phyloP scores from a whole-genome alignment of 768 basidiomycete genomes.

The Gloeopeniophorella convolvens region DNA sequence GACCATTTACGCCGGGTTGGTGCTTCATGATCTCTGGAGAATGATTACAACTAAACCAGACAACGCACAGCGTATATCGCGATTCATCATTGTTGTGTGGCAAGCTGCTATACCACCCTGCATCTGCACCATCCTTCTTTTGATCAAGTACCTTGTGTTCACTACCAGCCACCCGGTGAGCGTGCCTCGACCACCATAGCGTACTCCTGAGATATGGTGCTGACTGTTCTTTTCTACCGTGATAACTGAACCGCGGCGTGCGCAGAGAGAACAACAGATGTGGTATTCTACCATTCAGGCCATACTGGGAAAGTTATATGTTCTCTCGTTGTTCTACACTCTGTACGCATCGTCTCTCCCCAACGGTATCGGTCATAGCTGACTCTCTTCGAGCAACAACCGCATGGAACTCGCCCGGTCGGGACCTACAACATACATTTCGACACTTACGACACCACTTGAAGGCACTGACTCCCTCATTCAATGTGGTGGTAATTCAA shows the following conservation, averaged over 20 bases:
- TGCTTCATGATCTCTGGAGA: background rate
- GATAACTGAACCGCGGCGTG: background rate
- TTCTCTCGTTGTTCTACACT: slow-evolving; percentile 8
- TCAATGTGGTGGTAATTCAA: no score
- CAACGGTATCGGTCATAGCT: no score
- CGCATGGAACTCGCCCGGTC: no score
- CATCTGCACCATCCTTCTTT: background rate
- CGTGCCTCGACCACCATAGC: background rate
- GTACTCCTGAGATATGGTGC: no score
- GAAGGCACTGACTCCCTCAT: no score
- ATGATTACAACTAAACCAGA: no score
- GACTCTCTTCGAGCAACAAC: no score
- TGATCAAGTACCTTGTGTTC: slow-evolving; percentile 10
- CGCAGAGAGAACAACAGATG: background rate
- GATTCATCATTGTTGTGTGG: slow-evolving; percentile 9
- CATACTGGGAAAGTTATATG: slow-evolving; percentile 14
- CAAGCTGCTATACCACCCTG: slow-evolving; percentile 10
- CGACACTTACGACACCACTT: no score
- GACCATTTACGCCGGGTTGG: slow-evolving; percentile 10
- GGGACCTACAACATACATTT: no score
- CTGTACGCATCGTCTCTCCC: background rate
- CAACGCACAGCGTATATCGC: slow-evolving; percentile 4
- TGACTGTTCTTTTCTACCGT: background rate
- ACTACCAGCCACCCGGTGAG: slow-evolving; percentile 3
- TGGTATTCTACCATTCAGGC: slow-evolving; percentile 12